Evolutionary conservation across 495 filamentous ascomycete species (phyloP).

Genomic region (Darksidea phi): DNA sequence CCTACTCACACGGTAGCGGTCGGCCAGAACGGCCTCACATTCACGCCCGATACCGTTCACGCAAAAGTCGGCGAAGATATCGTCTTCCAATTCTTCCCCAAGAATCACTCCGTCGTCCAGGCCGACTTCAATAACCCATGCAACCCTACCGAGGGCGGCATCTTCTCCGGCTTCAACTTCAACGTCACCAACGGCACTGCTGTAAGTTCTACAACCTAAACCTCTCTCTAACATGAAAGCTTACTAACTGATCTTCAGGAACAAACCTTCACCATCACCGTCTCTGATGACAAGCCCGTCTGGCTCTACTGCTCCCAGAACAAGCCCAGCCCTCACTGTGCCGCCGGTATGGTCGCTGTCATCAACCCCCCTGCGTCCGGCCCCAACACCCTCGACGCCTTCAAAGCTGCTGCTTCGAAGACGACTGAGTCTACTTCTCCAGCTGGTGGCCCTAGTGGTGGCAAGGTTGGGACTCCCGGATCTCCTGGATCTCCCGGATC

Average conservation of each 20-base stretch:
- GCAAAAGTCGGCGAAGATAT: conserved; percentile 56
- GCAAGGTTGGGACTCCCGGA: neutral
- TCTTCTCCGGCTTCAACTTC: conserved; percentile 34
- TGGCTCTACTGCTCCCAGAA: conserved; percentile 39
- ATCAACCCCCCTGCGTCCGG: conserved; percentile 35
- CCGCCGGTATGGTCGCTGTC: conserved; percentile 36
- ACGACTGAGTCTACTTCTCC: conserved; percentile 22
- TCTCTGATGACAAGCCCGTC: conserved; percentile 36
- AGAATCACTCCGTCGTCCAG: conserved; percentile 62
- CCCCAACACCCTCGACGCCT: conserved; percentile 33
- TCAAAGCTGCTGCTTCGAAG: conserved; percentile 19
- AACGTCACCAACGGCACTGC: conserved; percentile 1
- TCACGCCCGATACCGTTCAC: conserved; percentile 53
- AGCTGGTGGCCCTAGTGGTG: neutral
- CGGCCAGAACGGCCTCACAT: conserved; percentile 51
- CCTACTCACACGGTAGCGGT: conserved; percentile 51
- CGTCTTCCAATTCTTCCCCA: conserved; percentile 61
- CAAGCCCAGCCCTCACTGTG: conserved; percentile 31
- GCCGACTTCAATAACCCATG: conserved; percentile 59
- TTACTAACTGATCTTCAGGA: conserved; percentile 4
- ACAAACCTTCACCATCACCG: conserved; percentile 35
- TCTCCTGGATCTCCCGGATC: neutral
- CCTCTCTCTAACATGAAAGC: neutral
- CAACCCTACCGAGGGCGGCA: conserved; percentile 47
- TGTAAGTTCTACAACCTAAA: conserved; percentile 8